Percentiles rank a stretch among this genome's conserved stretches.
These are phyloP conservation scores for Scheffersomyces cryptocercus DNA, from an alignment of 1,139 yeast genomes.

Conservation along the genomic window DNA sequence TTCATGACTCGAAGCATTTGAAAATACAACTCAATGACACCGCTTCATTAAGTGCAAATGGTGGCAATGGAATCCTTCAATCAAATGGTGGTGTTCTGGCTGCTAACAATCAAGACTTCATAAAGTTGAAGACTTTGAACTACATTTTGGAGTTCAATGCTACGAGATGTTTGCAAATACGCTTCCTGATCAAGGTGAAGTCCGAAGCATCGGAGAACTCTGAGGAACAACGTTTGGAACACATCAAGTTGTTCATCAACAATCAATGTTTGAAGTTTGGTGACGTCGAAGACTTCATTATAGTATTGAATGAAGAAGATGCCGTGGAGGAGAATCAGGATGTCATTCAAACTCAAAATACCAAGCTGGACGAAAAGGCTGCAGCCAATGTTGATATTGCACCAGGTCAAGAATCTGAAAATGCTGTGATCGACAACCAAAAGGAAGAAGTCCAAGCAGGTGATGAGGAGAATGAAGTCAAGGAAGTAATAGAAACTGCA, in stretches of 20 bases:
- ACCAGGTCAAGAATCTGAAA: background rate
- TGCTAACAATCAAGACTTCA: constrained; percentile 31
- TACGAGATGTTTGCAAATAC: constrained; percentile 34
- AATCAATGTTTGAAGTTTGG: constrained; percentile 34
- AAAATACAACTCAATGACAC: constrained; percentile 34
- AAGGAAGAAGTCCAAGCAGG: constrained; percentile 7
- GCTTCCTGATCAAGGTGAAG: constrained; percentile 12
- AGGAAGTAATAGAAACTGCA: background rate
- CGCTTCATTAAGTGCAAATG: constrained; percentile 5
- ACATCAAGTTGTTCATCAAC: constrained; percentile 17
- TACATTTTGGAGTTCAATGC: constrained; percentile 44
- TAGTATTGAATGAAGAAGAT: constrained; percentile 3
- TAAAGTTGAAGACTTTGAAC: constrained; percentile 44
- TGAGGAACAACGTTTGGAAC: constrained; percentile 3
- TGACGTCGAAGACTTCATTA: constrained; percentile 33
- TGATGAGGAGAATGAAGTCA: constrained; percentile 6
- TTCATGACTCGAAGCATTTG: constrained; percentile 32
- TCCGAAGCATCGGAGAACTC: background rate
- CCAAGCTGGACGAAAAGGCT: background rate
- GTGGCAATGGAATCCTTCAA: background rate
- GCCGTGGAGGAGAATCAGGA: background rate
- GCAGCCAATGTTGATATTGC: background rate
- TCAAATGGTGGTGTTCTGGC: constrained; percentile 1
- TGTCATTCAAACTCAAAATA: no score
- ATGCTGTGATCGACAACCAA: background rate